Conservation (phyloP, 139 green algal species). For the Nannochloris sp. region DNA sequence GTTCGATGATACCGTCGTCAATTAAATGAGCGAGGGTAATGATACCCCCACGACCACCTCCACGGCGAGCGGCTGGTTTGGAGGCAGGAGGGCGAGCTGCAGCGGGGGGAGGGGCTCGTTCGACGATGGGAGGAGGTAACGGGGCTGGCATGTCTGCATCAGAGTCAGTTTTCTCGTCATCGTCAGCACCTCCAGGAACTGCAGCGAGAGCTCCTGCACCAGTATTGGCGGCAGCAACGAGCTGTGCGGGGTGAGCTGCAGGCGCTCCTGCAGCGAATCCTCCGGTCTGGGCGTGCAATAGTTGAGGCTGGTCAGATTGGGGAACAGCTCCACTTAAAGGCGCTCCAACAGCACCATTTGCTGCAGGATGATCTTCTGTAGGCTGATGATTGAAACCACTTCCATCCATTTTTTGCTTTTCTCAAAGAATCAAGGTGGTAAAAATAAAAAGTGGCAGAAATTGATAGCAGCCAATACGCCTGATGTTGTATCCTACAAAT, state of each 20-base stretch:
- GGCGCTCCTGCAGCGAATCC: not conserved
- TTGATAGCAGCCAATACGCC: too few species aligned
- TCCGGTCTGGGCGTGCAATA: too few species aligned
- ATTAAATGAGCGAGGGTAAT: conserved; percentile 63
- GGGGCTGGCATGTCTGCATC: not conserved
- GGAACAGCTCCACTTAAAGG: not conserved
- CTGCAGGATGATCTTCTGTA: too few species aligned
- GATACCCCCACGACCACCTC: conserved; percentile 5
- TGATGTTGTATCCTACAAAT: too few species aligned
- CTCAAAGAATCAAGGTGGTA: too few species aligned
- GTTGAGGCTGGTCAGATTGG: too few species aligned
- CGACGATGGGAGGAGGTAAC: not conserved
- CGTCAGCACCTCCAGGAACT: not conserved
- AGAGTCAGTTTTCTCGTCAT: not conserved
- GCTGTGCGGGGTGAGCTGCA: not conserved
- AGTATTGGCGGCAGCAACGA: not conserved
- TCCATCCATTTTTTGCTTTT: too few species aligned
- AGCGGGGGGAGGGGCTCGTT: not conserved
- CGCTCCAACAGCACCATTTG: not conserved
- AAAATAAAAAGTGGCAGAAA: too few species aligned
- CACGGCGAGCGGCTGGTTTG: not conserved
- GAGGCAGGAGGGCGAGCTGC: not conserved
- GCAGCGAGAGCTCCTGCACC: not conserved
- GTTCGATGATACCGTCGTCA: conserved; percentile 55
- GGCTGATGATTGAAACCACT: too few species aligned